Percentiles rank a stretch among this genome's conserved stretches.
Evolutionary conservation across 2,329 filamentous ascomycete species (phyloP).

Genomic region (Septoria petroselini): DNA sequence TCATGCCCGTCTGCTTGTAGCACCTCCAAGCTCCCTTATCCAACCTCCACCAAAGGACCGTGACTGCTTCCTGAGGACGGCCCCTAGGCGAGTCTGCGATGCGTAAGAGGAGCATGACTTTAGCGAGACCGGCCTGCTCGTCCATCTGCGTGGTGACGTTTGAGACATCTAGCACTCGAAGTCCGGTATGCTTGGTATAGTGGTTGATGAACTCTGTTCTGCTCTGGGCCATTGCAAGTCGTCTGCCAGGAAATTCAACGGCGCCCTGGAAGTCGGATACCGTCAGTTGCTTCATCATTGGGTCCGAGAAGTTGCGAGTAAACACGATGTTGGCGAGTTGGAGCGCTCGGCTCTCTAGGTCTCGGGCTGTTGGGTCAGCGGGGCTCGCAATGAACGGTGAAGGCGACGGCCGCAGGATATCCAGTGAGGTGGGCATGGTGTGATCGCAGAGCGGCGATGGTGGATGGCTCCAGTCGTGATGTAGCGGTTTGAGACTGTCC

Average conservation of each 20-base stretch:
- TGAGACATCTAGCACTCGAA: slow-evolving; percentile 6
- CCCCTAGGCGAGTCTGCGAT: slow-evolving; percentile 1
- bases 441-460: no score
- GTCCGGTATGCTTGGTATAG: slow-evolving; percentile 2
- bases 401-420: slow-evolving; percentile 20
- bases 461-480: no score
- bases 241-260: slow-evolving; percentile 5
- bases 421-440: slow-evolving; percentile 20
- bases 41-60: slow-evolving; percentile 17
- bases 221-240: neutral
- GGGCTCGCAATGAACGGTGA: slow-evolving; percentile 5
- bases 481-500: no score
- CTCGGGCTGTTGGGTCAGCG: neutral
- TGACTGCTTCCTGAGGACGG: slow-evolving; percentile 12
- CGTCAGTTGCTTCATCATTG: slow-evolving; percentile 4
- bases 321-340: slow-evolving; percentile 11
- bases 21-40: slow-evolving; percentile 19
- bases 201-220: slow-evolving; percentile 10
- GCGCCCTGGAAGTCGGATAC: slow-evolving; percentile 15
- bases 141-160: slow-evolving; percentile 17
- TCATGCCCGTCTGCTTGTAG: slow-evolving; percentile 18
- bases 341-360: slow-evolving; percentile 8
- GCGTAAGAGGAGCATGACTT: slow-evolving; percentile 17
- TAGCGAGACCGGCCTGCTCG: slow-evolving; percentile 15
- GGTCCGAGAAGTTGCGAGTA: slow-evolving; percentile 5